Evolutionary conservation across 2,329 filamentous ascomycete species (phyloP).

Genomic region (Arthrinium phaeospermum): DNA sequence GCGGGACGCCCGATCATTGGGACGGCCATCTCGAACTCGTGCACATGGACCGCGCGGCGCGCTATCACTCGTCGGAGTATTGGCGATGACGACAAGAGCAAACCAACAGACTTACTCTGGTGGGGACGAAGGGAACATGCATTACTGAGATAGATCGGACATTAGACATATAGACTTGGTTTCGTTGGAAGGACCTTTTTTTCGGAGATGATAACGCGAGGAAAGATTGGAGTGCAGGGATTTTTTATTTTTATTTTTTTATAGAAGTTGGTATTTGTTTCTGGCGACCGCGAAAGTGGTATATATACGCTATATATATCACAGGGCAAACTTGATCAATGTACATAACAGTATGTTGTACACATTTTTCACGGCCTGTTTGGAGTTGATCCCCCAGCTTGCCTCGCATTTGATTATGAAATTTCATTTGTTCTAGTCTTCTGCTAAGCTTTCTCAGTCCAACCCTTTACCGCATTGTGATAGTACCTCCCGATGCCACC

Average conservation of each 20-base stretch:
- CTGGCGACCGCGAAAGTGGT: not conserved
- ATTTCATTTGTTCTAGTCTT: not conserved
- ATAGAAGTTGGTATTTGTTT: not conserved
- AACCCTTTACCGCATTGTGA: not conserved
- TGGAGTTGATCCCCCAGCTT: not conserved
- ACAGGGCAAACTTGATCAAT: not conserved
- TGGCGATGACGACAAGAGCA: conserved; percentile 27
- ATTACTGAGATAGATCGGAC: not conserved
- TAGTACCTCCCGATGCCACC: not conserved
- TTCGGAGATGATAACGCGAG: not conserved
- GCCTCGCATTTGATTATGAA: not conserved
- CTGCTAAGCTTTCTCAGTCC: not conserved
- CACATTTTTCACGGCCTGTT: not conserved
- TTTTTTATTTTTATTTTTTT: not conserved
- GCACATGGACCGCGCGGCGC: conserved; percentile 25
- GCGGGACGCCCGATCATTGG: conserved; percentile 36
- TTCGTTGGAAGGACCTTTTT: not conserved
- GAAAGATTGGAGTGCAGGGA: not conserved
- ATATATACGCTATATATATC: not conserved
- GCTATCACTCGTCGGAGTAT: conserved; percentile 32
- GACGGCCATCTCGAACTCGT: conserved; percentile 38
- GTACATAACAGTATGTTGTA: not conserved
- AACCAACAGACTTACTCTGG: not conserved
- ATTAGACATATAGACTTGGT: not conserved
- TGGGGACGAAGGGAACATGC: not conserved